Conservation (phyloP, 2,329 filamentous ascomycete species). For the Trichoderma hamatum region DNA sequence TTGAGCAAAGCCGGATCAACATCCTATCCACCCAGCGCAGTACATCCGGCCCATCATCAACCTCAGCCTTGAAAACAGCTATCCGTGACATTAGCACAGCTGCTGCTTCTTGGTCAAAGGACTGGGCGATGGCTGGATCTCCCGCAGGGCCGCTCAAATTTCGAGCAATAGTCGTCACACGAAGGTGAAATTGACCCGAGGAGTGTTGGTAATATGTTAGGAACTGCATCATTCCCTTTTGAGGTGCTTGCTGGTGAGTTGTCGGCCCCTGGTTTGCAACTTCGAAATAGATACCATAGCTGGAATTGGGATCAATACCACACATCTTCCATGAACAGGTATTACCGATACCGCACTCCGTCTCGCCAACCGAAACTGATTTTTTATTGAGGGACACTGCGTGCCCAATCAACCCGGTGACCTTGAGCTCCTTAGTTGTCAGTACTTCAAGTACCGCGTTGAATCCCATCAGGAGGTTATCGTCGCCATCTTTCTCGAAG, state of each 20-base stretch:
- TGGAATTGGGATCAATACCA: constrained; percentile 89
- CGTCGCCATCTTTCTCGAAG: constrained; percentile 94
- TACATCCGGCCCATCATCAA: constrained; percentile 97
- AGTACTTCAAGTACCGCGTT: constrained; percentile 94
- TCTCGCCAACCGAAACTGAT: constrained; percentile 93
- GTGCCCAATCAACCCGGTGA: constrained; percentile 95
- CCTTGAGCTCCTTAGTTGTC: constrained; percentile 97
- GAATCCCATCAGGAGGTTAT: constrained; percentile 97
- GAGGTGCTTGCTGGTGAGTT: constrained; percentile 80
- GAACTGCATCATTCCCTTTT: constrained; percentile 97
- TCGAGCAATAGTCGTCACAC: constrained; percentile 90
- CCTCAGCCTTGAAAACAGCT: constrained; percentile 97
- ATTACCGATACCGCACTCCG: constrained; percentile 96
- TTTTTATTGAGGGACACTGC: constrained; percentile 98
- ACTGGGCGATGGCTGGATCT: constrained; percentile 92
- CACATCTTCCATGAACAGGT: constrained; percentile 99
- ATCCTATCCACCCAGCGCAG: constrained; percentile 97
- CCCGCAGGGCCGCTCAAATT: constrained; percentile 92
- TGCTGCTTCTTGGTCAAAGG: constrained; percentile 96
- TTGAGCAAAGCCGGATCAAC: constrained; percentile 93
- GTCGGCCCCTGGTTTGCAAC: constrained; percentile 92
- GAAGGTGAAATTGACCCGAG: constrained; percentile 91
- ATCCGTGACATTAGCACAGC: constrained; percentile 99
- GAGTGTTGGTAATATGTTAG: constrained; percentile 98
- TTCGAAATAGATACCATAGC: constrained; percentile 97